Conservation (phyloP, 768 basidiomycete species). For the Suillus subaureus region DNA sequence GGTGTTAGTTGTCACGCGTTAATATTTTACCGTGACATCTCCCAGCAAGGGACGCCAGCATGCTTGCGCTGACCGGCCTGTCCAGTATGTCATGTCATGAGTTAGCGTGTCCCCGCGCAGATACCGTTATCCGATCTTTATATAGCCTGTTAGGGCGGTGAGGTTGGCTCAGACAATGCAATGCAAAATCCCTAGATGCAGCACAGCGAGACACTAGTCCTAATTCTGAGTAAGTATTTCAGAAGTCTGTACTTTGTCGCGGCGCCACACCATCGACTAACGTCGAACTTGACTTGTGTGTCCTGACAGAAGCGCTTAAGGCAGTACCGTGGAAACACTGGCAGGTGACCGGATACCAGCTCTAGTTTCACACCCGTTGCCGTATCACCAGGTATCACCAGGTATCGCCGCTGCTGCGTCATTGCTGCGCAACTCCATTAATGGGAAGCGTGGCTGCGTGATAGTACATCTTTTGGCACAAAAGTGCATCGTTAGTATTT, state of each 20-base stretch:
- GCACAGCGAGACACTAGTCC: background rate
- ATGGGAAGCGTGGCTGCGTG: background rate
- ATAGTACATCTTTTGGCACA: background rate
- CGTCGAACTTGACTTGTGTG: background rate
- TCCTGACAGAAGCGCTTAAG: background rate
- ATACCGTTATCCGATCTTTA: background rate
- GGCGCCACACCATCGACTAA: background rate
- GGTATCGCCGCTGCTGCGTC: background rate
- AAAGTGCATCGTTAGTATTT: background rate
- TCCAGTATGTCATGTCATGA: background rate
- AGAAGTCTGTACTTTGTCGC: background rate
- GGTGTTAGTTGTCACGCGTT: background rate
- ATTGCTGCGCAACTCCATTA: slow-evolving; percentile 14
- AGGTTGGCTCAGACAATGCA: background rate
- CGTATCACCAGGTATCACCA: background rate
- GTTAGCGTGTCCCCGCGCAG: too few species aligned
- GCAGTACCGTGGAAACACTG: background rate
- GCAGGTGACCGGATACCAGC: background rate
- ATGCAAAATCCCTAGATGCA: background rate
- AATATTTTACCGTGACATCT: background rate
- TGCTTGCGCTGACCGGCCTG: background rate
- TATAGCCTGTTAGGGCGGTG: background rate
- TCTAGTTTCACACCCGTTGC: background rate
- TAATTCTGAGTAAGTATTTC: background rate
- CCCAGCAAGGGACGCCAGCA: background rate